Percentiles rank a stretch among this genome's conserved stretches.
Evolutionary conservation across 2,329 filamentous ascomycete species (phyloP).

Genomic region (Cercospora sp.): DNA sequence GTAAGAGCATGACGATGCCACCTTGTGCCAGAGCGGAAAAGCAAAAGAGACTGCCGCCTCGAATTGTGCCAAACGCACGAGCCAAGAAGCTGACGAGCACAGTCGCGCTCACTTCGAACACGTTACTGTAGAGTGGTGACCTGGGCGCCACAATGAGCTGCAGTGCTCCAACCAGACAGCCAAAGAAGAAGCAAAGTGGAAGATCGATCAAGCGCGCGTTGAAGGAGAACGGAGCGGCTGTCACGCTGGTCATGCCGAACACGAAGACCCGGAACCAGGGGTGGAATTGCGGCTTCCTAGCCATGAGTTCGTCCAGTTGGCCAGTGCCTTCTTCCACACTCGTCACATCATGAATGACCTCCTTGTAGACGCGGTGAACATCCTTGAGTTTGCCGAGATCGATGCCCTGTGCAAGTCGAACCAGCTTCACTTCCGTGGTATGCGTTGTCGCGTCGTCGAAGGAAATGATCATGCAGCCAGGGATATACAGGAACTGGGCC

Average conservation of each 20-base stretch:
- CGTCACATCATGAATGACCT: constrained; percentile 72
- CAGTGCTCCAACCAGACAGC: constrained; percentile 69
- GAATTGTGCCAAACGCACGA: constrained; percentile 50
- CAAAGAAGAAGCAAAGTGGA: constrained; percentile 72
- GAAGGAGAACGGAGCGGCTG: constrained; percentile 78
- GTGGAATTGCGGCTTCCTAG: constrained; percentile 56
- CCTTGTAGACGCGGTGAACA: constrained; percentile 74
- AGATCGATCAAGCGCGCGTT: constrained; percentile 73
- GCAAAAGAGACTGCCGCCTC: constrained; percentile 46
- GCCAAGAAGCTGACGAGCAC: constrained; percentile 52
- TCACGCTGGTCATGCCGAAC: constrained; percentile 75
- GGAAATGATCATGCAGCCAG: constrained; percentile 89
- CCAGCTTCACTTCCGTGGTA: constrained; percentile 74
- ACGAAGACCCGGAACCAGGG: constrained; percentile 57
- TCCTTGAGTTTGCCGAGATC: constrained; percentile 73
- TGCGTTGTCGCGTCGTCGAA: constrained; percentile 74
- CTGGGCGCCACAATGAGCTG: constrained; percentile 72
- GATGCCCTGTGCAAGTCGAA: constrained; percentile 66
- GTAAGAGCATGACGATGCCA: constrained; percentile 51
- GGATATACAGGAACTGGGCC: constrained; percentile 87
- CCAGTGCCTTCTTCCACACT: constrained; percentile 68
- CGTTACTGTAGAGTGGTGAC: constrained; percentile 65
- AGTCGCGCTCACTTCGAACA: constrained; percentile 52
- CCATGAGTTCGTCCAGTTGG: constrained; percentile 62
- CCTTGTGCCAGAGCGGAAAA: constrained; percentile 53